Evolutionary conservation across 2,329 filamentous ascomycete species (phyloP), one percentile per base, ranked within the genome.

Genomic region (Penicillium griseofulvum): DNA sequence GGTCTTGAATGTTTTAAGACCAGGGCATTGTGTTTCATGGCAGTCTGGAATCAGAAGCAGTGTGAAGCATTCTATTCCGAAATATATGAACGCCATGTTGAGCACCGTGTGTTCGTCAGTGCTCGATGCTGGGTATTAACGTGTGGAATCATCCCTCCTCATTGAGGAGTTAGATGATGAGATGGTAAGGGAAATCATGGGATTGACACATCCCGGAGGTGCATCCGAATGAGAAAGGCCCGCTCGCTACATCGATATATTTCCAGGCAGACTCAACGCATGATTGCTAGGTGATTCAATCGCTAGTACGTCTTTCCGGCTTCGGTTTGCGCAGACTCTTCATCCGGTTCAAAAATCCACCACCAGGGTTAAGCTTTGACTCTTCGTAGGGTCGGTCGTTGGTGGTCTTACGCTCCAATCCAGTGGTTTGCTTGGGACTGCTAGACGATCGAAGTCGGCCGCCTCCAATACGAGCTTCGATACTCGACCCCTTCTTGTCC

Each of bases 281-380:
- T 38, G 19, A 9, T 38, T 14, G 11, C 12, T 29, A 24, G 17
- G 26, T n/a, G n/a, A 49, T 42, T 59, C 54, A 65, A 43, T 70
- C 65, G 49, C 65, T 71, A 47, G 68, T 64, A 36, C 73, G 70
- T 54, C 75, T 67, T 62, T 76, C 75, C 4, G 75, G 74, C 34
- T 73, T 70, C 4, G 71, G 67, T 65, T 84, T 80, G 61, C 86
- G 92, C 74, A 94, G 76, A 73, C 87, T 91, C 81, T 90, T 91
- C 77, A 94, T 90, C 52, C 90, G 84, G 49, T 84, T 89, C 58
- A 95, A 71, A 59, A 95, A 87, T 2, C 89, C 88, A 44, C 68
- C 79, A 78, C 63, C 75, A 71, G 63, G 71, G 69, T 61, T 73
- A 74, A 37, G 76, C 78, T 55, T 70, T 19, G 78, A 77, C 53